Base-by-base conservation (phyloP, 2,329 filamentous ascomycete species). In the Aspergillus thermomutatus region DNA sequence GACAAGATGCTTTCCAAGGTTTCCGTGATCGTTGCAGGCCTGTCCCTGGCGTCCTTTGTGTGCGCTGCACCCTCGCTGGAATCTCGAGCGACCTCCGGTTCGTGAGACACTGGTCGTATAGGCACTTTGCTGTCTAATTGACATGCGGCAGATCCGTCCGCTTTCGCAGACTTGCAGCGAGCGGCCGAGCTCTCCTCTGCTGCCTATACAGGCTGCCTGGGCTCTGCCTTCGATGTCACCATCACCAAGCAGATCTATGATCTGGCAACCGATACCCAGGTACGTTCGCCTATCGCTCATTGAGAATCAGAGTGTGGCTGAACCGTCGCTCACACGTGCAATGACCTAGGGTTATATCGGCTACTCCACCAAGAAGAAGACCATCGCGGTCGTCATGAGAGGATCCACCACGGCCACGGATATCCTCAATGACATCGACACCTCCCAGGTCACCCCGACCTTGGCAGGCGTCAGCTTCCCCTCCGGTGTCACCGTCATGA, bases 181-280 rank as follows among this genome's bases (percentile, higher is more conserved):
- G 63, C 68, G 3, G 69, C 69, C n/a, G 47, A 70, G 26, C 61
- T 71, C 11, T 67, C 69, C 8, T 71, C 69, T 6, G 69, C 67
- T 41, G 66, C 67, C 1, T 70, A 71, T 49, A 66, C 59, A 3
- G 69, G 64, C 41, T 71, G 69, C 45, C 49, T 28, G 7, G 61
- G 60, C 17, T 59, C 51, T 8, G 69, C 69, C 4, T 71, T 70
- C 31, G 69, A 71, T 60, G 62, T 71, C 11, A 69, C 59, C 14
- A 67, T 71, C 50, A 71, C 69, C 21, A 68, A 67, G 55, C 59
- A 61, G 17, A 62, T 71, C 25, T 17, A 62, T 27, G 59, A 70
- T 34, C 6, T 46, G 1, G 10, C 55, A 4, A 70, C 69, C 8
- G 63, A 67, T 47, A 69, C 69, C 6, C 59, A 70, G 55, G 66